A percentile compares a stretch with the other conserved stretches of the same genome.
These are phyloP conservation scores for Ogataea polymorpha DNA, from an alignment of 805 yeast species.

Conservation along the genomic window DNA sequence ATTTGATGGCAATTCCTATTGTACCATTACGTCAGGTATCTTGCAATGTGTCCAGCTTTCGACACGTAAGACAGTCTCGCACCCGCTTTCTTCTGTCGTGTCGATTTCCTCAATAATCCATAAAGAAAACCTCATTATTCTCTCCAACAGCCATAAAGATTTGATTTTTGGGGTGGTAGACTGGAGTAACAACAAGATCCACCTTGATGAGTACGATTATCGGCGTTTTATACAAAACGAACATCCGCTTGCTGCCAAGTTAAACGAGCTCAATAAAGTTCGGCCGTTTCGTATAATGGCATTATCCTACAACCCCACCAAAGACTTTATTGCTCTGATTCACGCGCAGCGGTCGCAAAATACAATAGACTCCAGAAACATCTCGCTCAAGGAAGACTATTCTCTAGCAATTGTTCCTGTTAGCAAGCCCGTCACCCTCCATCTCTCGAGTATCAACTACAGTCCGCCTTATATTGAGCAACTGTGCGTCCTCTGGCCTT, in stretches of 20 bases:
- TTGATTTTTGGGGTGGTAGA: slow-evolving; percentile 6
- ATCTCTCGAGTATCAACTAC: slow-evolving; percentile 8
- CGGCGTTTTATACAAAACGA: slow-evolving; percentile 3
- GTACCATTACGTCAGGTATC: slow-evolving; percentile 10
- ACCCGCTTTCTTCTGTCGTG: slow-evolving; percentile 8
- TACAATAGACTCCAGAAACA: slow-evolving; percentile 14
- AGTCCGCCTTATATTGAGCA: slow-evolving; percentile 9
- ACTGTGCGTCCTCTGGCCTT: neutral
- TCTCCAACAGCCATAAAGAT: slow-evolving; percentile 14
- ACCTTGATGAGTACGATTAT: slow-evolving; percentile 9
- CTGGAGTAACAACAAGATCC: slow-evolving; percentile 5
- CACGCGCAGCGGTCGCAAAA: slow-evolving; percentile 9
- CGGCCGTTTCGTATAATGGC: slow-evolving; percentile 9
- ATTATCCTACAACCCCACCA: slow-evolving; percentile 12
- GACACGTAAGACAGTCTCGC: neutral
- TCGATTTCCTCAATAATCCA: slow-evolving; percentile 17
- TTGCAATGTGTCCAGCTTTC: slow-evolving; percentile 3
- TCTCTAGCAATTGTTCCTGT: slow-evolving; percentile 12
- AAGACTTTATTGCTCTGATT: slow-evolving; percentile 10
- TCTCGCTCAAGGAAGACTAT: slow-evolving; percentile 12
- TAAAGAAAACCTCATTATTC: slow-evolving; percentile 7
- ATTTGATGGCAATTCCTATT: slow-evolving; percentile 1
- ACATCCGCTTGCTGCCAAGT: slow-evolving; percentile 11
- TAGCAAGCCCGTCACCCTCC: neutral
- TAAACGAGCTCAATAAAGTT: slow-evolving; percentile 13